Base-by-base conservation (phyloP, 805 yeast species). In the Nakazawaea ernobii region DNA sequence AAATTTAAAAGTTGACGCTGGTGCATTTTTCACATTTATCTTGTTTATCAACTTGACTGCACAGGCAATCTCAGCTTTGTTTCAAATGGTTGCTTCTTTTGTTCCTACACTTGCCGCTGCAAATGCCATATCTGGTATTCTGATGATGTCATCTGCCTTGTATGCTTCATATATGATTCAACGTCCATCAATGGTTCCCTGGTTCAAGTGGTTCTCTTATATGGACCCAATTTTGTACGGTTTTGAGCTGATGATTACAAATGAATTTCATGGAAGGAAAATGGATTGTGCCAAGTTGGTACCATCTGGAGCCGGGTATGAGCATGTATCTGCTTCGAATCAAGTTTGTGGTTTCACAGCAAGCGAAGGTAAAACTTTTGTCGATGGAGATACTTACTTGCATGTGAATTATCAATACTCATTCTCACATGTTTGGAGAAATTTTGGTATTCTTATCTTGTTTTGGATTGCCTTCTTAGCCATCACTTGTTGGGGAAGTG, bases 391-490 rank as follows among this genome's bases (percentile, higher is more conserved):
- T 48, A 59, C 60, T 15, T 82, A 78, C 55, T 46, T 80, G 10
- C 51, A 52, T 5, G 56, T 55, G 3, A 60, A 80, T 8, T 87
- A 63, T 62, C 59, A 63, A 37, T 88, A 82, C 68, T 59, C 59
- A 17, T 79, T 73, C 56, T 52, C 63, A 17, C 87, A 88, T 62
- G 73, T 76, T 43, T 88, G 96, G 96, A 80, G 95, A 69, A 85
- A 88, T 61, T 72, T 84, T 49, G 96, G 82, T 49, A 72, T 77
- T 49, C 46, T 69, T 48, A 50, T 74, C 54, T 75, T 60, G 5
- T 74, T 69, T 55, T 60, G 68, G 35, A 35, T 72, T 13, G 70
- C 74, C 52, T 72, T 73, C 60, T 53, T 74, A 28, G 28, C 59
- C 48, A 49, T 61, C 30, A 56, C 58, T 35, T 62, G 62, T 26